Base-by-base conservation (phyloP, 495 filamentous ascomycete genomes). In the Hypomontagnella monticulosa region DNA sequence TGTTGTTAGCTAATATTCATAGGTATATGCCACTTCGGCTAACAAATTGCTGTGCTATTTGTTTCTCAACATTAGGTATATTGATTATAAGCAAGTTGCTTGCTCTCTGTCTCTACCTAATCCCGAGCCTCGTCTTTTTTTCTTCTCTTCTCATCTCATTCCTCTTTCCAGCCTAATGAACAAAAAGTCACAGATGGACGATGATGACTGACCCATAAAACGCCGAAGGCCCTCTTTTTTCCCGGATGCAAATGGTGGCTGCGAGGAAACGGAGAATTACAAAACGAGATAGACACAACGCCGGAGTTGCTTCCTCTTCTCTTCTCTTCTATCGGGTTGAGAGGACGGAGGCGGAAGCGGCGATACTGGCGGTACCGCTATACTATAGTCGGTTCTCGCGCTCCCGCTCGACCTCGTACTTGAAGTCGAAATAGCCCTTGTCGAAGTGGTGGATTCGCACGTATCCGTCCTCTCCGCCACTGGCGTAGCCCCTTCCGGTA, bases 361-460 rank as follows among this genome's bases (percentile, higher is more conserved):
- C 4, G 38, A 27, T 18, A 51, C 15, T n/a, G 43, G 36, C 18
- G 12, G 6, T 14, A 42, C 15, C n/a, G 36, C 51, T 46, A 42
- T 33, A 40, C 69, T 70, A 74, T 66, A 72, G 61, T 33, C 71
- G 59, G 69, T 72, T 72, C 43, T 73, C 72, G 51, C 80, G 70
- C 71, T 83, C 80, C 63, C 93, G 84, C 87, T 99, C 95, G 48
- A 98, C 95, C 84, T 99, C 96, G 76, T 96, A 99, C 83, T 88
- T 87, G 80, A 99, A 99, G 75, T 98, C 95, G 78, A 95, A 99
- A 82, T 97, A 99, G 37, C 88, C 82, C 84, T 95, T 93, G 80
- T 99, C 95, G 79, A 99, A 99, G 76, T 96, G 92, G 79, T 99
- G 95, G 43, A 98, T 91, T 70, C 95, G 89, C 40, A 99, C 95